These are phyloP conservation scores for Penicillium digitatum DNA, from an alignment of 2,329 filamentous ascomycete genomes.

Conservation along the genomic window DNA sequence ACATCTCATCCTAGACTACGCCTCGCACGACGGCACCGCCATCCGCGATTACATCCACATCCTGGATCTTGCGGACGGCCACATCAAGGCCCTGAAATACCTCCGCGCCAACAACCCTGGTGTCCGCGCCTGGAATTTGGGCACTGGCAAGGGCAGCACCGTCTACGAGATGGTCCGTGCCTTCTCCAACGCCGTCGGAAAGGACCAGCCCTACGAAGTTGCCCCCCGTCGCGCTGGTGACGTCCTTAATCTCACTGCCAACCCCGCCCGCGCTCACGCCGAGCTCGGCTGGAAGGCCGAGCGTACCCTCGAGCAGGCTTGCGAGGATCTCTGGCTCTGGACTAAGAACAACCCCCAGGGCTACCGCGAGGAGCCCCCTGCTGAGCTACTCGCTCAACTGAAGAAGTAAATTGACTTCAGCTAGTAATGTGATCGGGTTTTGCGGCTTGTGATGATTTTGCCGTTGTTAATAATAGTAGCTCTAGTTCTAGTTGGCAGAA, in stretches of 20 bases:
- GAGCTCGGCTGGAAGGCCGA: constrained; percentile 93
- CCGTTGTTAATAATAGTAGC: constrained; percentile 19
- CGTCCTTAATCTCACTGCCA: constrained; percentile 90
- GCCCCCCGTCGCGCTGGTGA: constrained; percentile 79
- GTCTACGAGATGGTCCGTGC: constrained; percentile 97
- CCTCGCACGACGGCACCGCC: constrained; percentile 47
- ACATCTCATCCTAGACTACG: constrained; percentile 63
- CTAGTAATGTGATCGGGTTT: neutral
- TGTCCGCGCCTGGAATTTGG: constrained; percentile 93
- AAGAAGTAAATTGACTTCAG: constrained; percentile 32
- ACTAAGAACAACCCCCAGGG: constrained; percentile 94
- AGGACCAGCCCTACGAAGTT: constrained; percentile 80
- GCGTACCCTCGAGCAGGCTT: constrained; percentile 85
- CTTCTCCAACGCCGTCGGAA: constrained; percentile 82
- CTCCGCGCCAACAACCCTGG: constrained; percentile 62
- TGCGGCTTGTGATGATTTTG: neutral
- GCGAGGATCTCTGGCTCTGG: constrained; percentile 93
- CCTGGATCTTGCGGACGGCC: constrained; percentile 50
- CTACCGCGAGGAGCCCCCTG: constrained; percentile 86
- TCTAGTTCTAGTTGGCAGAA: constrained; percentile 19
- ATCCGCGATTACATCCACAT: constrained; percentile 73
- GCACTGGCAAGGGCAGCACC: constrained; percentile 88
- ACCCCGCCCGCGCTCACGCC: constrained; percentile 77
- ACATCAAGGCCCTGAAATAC: constrained; percentile 65
- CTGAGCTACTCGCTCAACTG: constrained; percentile 64